Evolutionary conservation across 108 stramenopile species (phyloP).

Genomic region (Skeletonema tropicum): DNA sequence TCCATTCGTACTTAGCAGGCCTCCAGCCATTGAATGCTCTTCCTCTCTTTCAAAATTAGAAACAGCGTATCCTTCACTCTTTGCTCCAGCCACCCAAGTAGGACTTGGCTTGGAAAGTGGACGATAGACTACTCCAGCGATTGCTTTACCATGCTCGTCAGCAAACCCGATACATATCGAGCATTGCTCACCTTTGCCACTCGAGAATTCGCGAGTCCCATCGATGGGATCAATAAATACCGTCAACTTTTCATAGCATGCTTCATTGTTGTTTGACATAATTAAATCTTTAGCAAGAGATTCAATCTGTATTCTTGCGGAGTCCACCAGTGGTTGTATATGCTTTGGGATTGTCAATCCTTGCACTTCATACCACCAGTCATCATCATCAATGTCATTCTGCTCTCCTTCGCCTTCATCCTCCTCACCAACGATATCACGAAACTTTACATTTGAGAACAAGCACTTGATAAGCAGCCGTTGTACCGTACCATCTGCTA

Average conservation of each 20-base stretch:
- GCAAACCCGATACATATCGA: conserved; percentile 70
- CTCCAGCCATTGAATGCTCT: background rate
- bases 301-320: conserved; percentile 29
- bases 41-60: conserved; percentile 22
- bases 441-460: conserved; percentile 32
- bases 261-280: background rate
- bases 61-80: conserved; percentile 42
- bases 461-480: conserved; percentile 43
- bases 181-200: conserved; percentile 65
- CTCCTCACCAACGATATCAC: conserved; percentile 49
- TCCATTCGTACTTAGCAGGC: conserved; percentile 65
- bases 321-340: conserved; percentile 41
- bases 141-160: conserved; percentile 44
- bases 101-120: conserved; percentile 46
- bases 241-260: conserved; percentile 27
- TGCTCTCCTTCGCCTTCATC: background rate
- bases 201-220: conserved; percentile 68
- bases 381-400: conserved; percentile 37
- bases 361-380: conserved; percentile 19
- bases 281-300: conserved; percentile 22
- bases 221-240: conserved; percentile 73
- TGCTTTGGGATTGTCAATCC: conserved; percentile 28
- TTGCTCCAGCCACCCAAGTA: conserved; percentile 61
- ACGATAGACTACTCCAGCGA: conserved; percentile 64
- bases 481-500: conserved; percentile 69